Conservation (phyloP, 164 flowering plant species). For the Houttuynia cordata region DNA sequence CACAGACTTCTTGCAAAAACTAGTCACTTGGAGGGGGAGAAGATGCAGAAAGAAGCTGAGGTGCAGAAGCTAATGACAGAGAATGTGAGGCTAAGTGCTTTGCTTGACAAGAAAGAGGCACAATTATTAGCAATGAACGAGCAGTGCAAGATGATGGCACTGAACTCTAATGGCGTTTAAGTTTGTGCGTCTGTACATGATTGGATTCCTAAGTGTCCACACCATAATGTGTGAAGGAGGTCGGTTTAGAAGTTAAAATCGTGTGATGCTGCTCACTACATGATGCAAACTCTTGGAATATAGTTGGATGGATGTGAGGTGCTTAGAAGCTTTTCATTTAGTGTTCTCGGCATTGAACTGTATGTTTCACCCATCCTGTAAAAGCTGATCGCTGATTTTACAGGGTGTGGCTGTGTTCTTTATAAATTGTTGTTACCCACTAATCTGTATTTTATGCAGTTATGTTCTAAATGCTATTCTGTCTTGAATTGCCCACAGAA, state of each 20-base stretch:
- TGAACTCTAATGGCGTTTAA: conserved; percentile 17
- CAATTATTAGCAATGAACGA: conserved; percentile 95
- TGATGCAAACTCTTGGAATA: no score
- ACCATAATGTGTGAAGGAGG: not conserved
- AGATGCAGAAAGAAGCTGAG: conserved; percentile 75
- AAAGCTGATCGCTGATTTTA: no score
- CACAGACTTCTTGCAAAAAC: conserved; percentile 76
- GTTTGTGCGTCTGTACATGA: not conserved
- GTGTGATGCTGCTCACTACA: not conserved
- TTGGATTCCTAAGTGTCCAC: not conserved
- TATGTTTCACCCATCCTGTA: no score
- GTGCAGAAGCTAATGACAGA: conserved; percentile 88
- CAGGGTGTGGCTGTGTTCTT: no score
- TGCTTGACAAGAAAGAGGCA: conserved; percentile 96
- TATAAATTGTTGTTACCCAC: no score
- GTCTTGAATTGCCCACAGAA: no score
- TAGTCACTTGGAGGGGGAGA: conserved; percentile 75
- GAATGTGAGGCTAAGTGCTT: conserved; percentile 66
- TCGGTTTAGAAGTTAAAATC: not conserved
- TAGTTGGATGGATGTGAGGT: no score
- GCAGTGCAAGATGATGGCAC: conserved; percentile 92
- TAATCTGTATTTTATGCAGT: no score
- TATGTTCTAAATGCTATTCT: no score
- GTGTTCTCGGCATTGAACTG: no score
- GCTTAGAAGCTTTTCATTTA: no score